Evolutionary conservation across 352 stramenopile species (phyloP).

Genomic region (Halophytophthora batemanensis): DNA sequence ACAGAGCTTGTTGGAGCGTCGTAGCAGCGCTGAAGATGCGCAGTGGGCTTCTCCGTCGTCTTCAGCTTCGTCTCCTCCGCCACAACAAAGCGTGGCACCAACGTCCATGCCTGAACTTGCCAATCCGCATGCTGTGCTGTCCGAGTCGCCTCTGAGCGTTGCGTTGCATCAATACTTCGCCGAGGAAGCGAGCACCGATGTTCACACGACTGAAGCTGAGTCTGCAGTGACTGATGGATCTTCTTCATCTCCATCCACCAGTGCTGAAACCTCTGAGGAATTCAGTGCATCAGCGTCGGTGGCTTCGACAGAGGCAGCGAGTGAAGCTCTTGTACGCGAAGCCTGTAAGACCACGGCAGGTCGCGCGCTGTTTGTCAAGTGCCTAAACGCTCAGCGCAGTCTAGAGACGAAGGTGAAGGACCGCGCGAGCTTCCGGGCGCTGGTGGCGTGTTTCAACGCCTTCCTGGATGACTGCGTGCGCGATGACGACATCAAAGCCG

Average conservation of each 20-base stretch:
- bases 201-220: constrained; percentile 1
- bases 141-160: constrained; percentile 51
- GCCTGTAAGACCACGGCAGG: constrained; percentile 39
- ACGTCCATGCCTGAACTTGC: constrained; percentile 12
- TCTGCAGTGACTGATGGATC: constrained; percentile 9
- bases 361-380: constrained; percentile 76
- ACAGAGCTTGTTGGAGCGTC: constrained; percentile 24
- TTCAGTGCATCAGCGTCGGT: too few relatives aligned
- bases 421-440: constrained; percentile 46
- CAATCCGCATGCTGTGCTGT: constrained; percentile 48
- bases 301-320: constrained; percentile 13
- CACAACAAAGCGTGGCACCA: constrained; percentile 1
- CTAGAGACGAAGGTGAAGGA: constrained; percentile 74
- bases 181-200: constrained; percentile 17
- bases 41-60: constrained; percentile 17
- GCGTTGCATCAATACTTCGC: constrained; percentile 54
- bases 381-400: constrained; percentile 77
- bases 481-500: constrained; percentile 79
- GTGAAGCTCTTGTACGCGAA: constrained; percentile 19
- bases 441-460: constrained; percentile 65
- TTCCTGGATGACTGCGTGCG: constrained; percentile 76
- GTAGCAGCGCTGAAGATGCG: constrained; percentile 23
- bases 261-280: not conserved
- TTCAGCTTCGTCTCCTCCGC: constrained; percentile 11
- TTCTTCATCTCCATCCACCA: constrained; percentile 1